phyloP scores from a whole-genome alignment of 306 rosid genomes.

The Styphnolobium japonicum region DNA sequence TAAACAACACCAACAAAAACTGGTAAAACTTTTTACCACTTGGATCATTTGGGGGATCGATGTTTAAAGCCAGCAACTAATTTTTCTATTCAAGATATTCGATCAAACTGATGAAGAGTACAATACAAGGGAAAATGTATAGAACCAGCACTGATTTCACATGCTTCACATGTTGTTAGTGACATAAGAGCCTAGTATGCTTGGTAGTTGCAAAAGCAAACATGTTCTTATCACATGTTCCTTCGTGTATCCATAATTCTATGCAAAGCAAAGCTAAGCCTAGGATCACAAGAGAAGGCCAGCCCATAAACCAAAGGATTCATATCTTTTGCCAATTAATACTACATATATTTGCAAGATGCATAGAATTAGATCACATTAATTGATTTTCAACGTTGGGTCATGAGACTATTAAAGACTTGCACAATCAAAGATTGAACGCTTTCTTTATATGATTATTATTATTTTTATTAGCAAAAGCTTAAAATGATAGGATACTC shows the following conservation, averaged over 20 bases:
- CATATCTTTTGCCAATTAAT: not conserved
- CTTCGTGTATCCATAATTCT: constrained; percentile 23
- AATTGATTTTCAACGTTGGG: not conserved
- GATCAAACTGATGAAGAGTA: not conserved
- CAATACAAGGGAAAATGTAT: not conserved
- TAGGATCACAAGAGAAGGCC: constrained; percentile 17
- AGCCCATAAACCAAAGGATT: not conserved
- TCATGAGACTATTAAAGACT: not conserved
- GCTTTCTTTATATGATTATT: no score
- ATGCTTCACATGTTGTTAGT: constrained; percentile 17
- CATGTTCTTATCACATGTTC: constrained; percentile 37
- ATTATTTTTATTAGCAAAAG: no score
- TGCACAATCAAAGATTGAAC: not conserved
- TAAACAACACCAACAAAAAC: not conserved
- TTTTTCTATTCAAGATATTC: not conserved
- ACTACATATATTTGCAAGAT: not conserved
- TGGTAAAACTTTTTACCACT: not conserved
- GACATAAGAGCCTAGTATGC: not conserved
- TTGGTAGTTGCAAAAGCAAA: constrained; percentile 12
- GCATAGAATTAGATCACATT: not conserved
- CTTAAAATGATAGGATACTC: no score
- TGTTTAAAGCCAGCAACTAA: not conserved
- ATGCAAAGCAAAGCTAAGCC: constrained; percentile 16
- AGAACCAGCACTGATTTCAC: constrained; percentile 16
- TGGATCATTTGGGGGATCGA: not conserved